Evolutionary conservation across 164 flowering plant genomes (phyloP).

Genomic region (Warburgia ugandensis): DNA sequence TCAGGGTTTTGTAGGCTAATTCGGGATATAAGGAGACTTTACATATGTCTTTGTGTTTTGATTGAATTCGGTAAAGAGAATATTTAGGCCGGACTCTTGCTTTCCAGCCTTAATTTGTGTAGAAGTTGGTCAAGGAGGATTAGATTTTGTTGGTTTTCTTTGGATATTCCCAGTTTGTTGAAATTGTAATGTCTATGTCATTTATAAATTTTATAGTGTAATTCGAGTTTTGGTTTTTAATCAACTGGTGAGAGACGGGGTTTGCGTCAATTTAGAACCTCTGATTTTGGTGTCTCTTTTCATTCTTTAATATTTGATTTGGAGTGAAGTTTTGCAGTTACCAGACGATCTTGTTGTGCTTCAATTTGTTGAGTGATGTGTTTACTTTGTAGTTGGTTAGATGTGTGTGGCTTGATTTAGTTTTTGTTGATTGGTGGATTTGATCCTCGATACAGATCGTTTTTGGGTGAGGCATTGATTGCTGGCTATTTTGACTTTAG

Average conservation of each 20-base stretch:
- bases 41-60: no score
- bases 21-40: no score
- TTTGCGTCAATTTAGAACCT: neutral
- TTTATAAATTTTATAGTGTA: neutral
- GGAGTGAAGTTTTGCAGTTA: neutral
- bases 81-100: neutral
- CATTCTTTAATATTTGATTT: neutral
- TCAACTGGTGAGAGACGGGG: neutral
- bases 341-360: neutral
- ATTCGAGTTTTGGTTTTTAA: neutral
- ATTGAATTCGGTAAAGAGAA: neutral
- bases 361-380: neutral
- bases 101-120: neutral
- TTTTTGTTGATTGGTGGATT: neutral
- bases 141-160: neutral
- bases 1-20: no score
- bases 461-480: conserved; percentile 5
- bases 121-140: neutral
- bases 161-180: neutral
- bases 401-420: neutral
- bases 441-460: neutral
- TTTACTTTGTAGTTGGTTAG: neutral
- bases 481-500: neutral
- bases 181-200: no score
- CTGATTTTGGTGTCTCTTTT: neutral